Evolutionary conservation across 345 rosid genomes (phyloP).

Genomic region (Hirschfeldia incana): DNA sequence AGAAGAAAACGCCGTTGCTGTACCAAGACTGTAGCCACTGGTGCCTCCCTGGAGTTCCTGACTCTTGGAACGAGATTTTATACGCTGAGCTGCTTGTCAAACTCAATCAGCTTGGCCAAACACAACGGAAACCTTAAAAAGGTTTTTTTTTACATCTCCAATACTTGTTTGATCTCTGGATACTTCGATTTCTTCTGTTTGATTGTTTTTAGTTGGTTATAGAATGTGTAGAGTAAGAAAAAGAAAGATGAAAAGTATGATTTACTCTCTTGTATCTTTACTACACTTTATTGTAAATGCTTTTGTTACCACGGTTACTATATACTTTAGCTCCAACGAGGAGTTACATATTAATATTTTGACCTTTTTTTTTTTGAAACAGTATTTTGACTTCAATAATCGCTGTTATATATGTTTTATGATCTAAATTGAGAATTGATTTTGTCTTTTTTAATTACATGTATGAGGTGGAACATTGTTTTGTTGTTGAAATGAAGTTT

Average conservation of each 20-base stretch:
- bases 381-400: neutral
- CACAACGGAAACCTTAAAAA: constrained; percentile 15
- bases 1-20: constrained; percentile 51
- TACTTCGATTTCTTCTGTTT: constrained; percentile 8
- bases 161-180: constrained; percentile 28
- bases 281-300: constrained; percentile 26
- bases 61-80: constrained; percentile 81
- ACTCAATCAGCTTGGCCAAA: constrained; percentile 28
- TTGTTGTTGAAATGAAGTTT: neutral
- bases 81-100: constrained; percentile 73
- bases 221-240: constrained; percentile 27
- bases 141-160: neutral
- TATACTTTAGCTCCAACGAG: constrained; percentile 9
- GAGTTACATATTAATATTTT: neutral
- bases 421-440: neutral
- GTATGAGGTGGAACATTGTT: neutral
- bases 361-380: neutral
- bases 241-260: neutral
- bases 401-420: neutral
- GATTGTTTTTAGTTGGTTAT: constrained; percentile 19
- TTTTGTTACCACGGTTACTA: constrained; percentile 23
- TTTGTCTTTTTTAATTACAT: neutral
- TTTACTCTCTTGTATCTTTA: constrained; percentile 3
- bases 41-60: constrained; percentile 91
- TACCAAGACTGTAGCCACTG: constrained; percentile 94